Evolutionary conservation across 2,329 filamentous ascomycete species (phyloP).

Genomic region (Pseudogymnoascus sp.): DNA sequence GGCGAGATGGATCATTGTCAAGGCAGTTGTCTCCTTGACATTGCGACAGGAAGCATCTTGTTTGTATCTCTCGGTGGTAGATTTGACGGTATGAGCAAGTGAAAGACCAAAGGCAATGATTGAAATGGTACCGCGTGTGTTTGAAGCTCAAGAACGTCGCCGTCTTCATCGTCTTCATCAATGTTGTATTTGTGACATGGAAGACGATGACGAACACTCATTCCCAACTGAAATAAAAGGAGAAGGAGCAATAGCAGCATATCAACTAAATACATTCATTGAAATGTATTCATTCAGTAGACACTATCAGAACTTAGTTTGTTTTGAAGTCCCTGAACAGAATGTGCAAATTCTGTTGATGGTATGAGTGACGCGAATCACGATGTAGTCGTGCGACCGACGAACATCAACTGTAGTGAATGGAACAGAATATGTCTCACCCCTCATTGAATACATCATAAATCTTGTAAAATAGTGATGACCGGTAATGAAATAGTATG

Average conservation of each 20-base stretch:
- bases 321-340: background rate
- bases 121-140: background rate
- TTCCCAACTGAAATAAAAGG: background rate
- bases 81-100: background rate
- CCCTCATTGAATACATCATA: background rate
- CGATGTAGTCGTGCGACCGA: constrained; percentile 3
- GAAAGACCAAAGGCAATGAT: background rate
- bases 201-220: background rate
- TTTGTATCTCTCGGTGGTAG: background rate
- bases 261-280: background rate
- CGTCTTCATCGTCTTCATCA: background rate
- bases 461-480: background rate
- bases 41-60: background rate
- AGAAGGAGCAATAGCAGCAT: background rate
- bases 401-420: background rate
- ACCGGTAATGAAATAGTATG: background rate
- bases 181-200: background rate
- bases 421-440: background rate
- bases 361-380: constrained; percentile 2
- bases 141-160: background rate
- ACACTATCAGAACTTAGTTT: background rate
- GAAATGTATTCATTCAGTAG: background rate
- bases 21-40: background rate
- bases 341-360: background rate
- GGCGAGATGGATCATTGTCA: background rate